phyloP scores from a whole-genome alignment of 2,329 filamentous ascomycete species.

The Dactylellina haptotyla region DNA sequence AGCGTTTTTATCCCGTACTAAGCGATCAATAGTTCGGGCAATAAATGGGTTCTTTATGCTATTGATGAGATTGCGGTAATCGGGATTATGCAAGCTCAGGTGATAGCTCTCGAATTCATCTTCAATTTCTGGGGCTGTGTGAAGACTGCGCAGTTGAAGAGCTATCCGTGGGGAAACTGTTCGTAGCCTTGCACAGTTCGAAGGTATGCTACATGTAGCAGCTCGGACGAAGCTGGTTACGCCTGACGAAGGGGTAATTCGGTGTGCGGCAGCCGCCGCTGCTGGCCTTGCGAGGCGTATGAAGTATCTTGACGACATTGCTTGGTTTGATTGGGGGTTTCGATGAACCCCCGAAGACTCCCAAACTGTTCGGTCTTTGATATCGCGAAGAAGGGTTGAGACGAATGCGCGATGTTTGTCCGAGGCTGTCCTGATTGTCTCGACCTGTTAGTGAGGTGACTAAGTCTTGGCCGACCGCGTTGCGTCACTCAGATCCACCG shows the following conservation, averaged over 20 bases:
- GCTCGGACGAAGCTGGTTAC: background rate
- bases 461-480: no score
- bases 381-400: no score
- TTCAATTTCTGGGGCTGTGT: background rate
- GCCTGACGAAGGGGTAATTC: conserved; percentile 20
- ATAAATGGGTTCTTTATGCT: conserved; percentile 44
- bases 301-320: conserved; percentile 31
- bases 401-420: no score
- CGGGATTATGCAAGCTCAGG: conserved; percentile 11
- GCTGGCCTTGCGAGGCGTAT: conserved; percentile 14
- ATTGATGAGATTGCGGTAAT: conserved; percentile 31
- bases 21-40: conserved; percentile 3
- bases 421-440: no score
- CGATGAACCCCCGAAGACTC: conserved; percentile 16
- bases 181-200: no score
- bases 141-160: conserved; percentile 3
- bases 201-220: background rate
- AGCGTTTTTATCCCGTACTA: conserved; percentile 11
- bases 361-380: no score
- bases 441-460: no score
- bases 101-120: background rate
- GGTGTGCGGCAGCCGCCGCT: conserved; percentile 17
- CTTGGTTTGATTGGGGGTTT: background rate
- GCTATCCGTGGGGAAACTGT: background rate
- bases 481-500: no score